Evolutionary conservation across 192 early-diverging fungal genomes (phyloP).

Genomic region (Phycomyces blakesleeanus): DNA sequence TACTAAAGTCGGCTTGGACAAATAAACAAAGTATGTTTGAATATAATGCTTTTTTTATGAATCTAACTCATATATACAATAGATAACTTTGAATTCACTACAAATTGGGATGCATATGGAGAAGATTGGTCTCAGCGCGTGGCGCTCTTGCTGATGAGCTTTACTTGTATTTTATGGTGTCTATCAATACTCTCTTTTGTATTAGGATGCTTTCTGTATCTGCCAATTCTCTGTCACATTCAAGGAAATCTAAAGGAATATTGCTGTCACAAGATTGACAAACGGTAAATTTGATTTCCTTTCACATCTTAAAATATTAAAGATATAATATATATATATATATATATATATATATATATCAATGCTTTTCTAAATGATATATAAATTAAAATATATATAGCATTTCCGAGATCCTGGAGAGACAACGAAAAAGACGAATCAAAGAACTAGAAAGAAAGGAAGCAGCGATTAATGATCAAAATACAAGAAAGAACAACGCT

Average conservation of each 20-base stretch:
- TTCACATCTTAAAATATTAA: no score
- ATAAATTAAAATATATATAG: not conserved
- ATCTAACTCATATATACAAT: not conserved
- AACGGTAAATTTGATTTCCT: constrained; percentile 49
- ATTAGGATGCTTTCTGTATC: constrained; percentile 63
- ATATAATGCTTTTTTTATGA: not conserved
- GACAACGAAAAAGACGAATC: constrained; percentile 9
- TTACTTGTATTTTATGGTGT: constrained; percentile 65
- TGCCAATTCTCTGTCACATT: constrained; percentile 75
- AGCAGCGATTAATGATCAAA: not conserved
- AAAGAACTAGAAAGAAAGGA: constrained; percentile 6
- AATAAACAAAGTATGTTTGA: not conserved
- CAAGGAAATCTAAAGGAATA: constrained; percentile 87
- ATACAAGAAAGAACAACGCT: not conserved
- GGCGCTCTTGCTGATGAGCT: constrained; percentile 42
- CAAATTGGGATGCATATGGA: constrained; percentile 23
- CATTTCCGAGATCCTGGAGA: constrained; percentile 18
- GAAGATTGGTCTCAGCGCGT: constrained; percentile 21
- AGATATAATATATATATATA: no score
- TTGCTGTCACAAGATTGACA: constrained; percentile 86
- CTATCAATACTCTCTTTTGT: constrained; percentile 52
- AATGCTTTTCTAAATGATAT: not conserved
- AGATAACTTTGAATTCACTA: constrained; percentile 18
- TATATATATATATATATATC: no score
- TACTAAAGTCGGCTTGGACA: constrained; percentile 31